Evolutionary conservation across 768 basidiomycete genomes (phyloP).

Genomic region (Podaxis sp.): DNA sequence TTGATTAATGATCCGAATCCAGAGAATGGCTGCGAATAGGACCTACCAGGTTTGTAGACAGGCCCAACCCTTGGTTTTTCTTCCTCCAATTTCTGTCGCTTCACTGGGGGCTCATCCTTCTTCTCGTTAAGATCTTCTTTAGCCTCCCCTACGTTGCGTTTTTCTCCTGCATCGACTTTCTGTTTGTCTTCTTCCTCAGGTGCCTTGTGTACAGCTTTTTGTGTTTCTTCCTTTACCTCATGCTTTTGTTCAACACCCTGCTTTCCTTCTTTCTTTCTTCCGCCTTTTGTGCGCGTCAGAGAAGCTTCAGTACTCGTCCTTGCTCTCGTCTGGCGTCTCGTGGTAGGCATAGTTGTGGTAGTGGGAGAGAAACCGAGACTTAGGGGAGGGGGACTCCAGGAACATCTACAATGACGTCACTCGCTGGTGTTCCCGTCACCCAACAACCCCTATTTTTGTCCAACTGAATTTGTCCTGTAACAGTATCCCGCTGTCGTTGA

Average conservation of each 20-base stretch:
- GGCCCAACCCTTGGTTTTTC: slow-evolving; percentile 3
- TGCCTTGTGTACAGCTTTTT: not conserved
- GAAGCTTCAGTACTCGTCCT: not conserved
- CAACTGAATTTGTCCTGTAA: not conserved
- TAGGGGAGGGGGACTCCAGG: not conserved
- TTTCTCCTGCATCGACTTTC: slow-evolving; percentile 11
- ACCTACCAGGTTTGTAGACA: slow-evolving; percentile 18
- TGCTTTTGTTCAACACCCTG: slow-evolving; percentile 14
- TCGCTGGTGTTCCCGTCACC: not conserved
- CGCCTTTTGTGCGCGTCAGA: slow-evolving; percentile 14
- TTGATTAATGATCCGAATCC: not conserved
- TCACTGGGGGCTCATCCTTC: slow-evolving; percentile 18
- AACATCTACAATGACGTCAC: not conserved
- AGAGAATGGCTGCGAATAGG: not conserved
- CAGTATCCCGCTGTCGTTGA: not conserved
- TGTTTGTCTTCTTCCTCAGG: slow-evolving; percentile 7
- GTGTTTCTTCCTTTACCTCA: not conserved
- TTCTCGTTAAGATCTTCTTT: slow-evolving; percentile 21
- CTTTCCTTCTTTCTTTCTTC: slow-evolving; percentile 14
- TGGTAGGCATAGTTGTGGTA: slow-evolving; percentile 28
- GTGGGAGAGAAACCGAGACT: not conserved
- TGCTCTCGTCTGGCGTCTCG: slow-evolving; percentile 21
- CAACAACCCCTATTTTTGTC: not conserved
- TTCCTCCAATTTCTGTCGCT: slow-evolving; percentile 10
- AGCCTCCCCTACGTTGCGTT: slow-evolving; percentile 13